These are phyloP conservation scores for Malus hybrid DNA, from an alignment of 331 rosid genomes.

Conservation along the genomic window DNA sequence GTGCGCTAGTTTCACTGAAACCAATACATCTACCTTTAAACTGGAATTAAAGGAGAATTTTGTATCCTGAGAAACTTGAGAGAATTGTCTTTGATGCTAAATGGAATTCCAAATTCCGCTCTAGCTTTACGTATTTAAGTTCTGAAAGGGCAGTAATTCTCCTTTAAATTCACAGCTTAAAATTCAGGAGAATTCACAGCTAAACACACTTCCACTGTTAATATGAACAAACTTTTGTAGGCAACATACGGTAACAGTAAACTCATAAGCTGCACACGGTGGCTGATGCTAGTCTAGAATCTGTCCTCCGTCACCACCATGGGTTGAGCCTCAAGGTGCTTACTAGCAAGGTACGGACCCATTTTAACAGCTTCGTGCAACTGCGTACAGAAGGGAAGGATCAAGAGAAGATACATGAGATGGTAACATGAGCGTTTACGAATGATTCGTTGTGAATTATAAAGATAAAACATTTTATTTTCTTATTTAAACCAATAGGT, in stretches of 20 bases:
- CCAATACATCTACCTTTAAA: too few species aligned
- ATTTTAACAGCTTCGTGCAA: constrained; percentile 58
- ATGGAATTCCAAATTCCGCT: not conserved
- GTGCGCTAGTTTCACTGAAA: too few species aligned
- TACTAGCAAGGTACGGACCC: constrained; percentile 69
- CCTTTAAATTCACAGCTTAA: not conserved
- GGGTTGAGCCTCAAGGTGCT: constrained; percentile 66
- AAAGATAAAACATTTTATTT: not conserved
- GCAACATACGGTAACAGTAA: not conserved
- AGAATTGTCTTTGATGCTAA: not conserved
- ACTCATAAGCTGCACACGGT: not conserved
- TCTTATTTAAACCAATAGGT: not conserved
- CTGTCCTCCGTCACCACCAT: constrained; percentile 70
- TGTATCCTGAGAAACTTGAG: not conserved
- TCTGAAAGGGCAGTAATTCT: not conserved
- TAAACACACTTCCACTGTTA: not conserved
- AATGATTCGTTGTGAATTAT: not conserved
- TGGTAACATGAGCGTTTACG: not conserved
- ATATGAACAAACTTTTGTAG: not conserved
- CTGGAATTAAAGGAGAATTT: too few species aligned
- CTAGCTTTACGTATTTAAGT: not conserved
- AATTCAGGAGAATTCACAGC: not conserved
- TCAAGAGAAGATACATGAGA: not conserved
- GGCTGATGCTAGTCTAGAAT: constrained; percentile 29
- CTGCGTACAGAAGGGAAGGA: constrained; percentile 34